phyloP scores from a whole-genome alignment of 495 filamentous ascomycete species.

The Penicillium lagena region DNA sequence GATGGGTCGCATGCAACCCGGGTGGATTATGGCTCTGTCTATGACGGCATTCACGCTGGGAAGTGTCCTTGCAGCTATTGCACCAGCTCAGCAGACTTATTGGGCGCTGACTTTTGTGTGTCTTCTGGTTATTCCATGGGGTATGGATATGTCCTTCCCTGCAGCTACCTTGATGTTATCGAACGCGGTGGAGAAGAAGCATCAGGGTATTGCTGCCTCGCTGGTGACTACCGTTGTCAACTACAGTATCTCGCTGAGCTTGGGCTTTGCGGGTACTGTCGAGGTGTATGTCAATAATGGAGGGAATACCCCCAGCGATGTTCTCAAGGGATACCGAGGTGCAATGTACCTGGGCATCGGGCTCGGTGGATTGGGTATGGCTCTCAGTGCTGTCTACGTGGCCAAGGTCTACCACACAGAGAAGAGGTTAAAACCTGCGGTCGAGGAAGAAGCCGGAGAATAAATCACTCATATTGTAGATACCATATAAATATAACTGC shows the following conservation, averaged over 20 bases:
- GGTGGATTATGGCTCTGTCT: constrained; percentile 42
- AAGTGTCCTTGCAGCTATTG: constrained; percentile 26
- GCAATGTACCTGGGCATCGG: constrained; percentile 26
- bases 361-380: constrained; percentile 15
- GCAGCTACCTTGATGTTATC: constrained; percentile 22
- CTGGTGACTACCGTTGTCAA: constrained; percentile 58
- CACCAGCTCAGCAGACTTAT: constrained; percentile 32
- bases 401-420: constrained; percentile 10
- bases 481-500: not conserved
- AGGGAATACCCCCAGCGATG: constrained; percentile 17
- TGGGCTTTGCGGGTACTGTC: constrained; percentile 58
- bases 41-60: constrained; percentile 39
- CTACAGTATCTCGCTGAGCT: constrained; percentile 53
- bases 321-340: constrained; percentile 26
- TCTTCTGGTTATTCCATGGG: constrained; percentile 51
- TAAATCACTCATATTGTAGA: not conserved
- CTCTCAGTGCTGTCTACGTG: constrained; percentile 9
- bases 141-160: constrained; percentile 60
- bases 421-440: not conserved
- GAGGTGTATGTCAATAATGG: constrained; percentile 44
- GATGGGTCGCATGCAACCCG: constrained; percentile 28
- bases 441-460: not conserved
- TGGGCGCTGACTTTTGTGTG: constrained; percentile 41
- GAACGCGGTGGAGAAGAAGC: constrained; percentile 18
- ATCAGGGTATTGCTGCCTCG: constrained; percentile 44